These are phyloP conservation scores for Hibiscus trionum DNA, from an alignment of 345 rosid genomes.

Conservation along the genomic window DNA sequence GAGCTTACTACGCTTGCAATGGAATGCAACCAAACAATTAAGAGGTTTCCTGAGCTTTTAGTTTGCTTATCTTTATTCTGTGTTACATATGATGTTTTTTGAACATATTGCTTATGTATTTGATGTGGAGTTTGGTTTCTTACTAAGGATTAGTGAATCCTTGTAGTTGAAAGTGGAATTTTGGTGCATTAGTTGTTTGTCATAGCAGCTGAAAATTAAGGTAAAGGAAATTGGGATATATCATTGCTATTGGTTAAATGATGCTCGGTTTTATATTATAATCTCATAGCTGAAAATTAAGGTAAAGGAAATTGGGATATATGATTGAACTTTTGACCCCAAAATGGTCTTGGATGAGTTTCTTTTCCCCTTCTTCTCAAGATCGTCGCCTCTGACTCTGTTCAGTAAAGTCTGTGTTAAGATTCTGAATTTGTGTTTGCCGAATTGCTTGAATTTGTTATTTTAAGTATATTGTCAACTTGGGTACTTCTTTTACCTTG, in stretches of 20 bases:
- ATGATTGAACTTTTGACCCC: too few species aligned
- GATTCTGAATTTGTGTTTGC: too few species aligned
- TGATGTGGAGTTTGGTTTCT: neutral
- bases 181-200: neutral
- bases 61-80: neutral
- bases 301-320: neutral
- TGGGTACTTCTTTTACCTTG: too few species aligned
- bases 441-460: neutral
- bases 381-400: neutral
- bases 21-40: constrained; percentile 69
- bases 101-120: neutral
- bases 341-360: neutral
- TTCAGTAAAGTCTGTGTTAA: neutral
- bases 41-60: constrained; percentile 35
- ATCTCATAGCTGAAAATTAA: neutral
- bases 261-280: too few species aligned
- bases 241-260: too few species aligned
- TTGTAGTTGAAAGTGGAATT: neutral
- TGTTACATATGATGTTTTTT: neutral
- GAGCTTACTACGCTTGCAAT: constrained; percentile 56
- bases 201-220: neutral
- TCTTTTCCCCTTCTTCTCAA: neutral
- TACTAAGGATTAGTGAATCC: neutral
- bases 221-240: neutral
- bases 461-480: neutral